A percentile compares a stretch with the other conserved stretches of the same genome.
Evolutionary conservation across 495 filamentous ascomycete genomes (phyloP).

Genomic region (Cudoniella acicularis): DNA sequence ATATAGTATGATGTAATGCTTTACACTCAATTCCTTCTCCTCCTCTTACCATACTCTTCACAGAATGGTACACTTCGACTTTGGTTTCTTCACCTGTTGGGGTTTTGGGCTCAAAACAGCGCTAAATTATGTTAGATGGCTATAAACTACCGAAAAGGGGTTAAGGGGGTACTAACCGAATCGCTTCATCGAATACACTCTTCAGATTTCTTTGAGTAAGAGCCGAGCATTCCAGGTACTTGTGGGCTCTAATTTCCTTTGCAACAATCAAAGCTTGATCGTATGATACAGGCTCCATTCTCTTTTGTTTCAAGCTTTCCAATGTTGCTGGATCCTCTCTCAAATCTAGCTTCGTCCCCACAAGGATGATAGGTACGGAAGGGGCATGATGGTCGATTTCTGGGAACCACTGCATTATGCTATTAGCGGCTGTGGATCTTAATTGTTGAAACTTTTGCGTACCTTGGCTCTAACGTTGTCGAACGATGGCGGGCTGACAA

Average conservation of each 20-base stretch:
- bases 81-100: conserved; percentile 59
- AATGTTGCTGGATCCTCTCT: conserved; percentile 82
- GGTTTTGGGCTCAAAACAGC: conserved; percentile 57
- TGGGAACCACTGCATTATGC: conserved; percentile 63
- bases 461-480: conserved; percentile 94
- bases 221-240: conserved; percentile 98
- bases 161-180: conserved; percentile 56
- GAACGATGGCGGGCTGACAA: conserved; percentile 94
- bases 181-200: conserved; percentile 97
- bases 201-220: conserved; percentile 94
- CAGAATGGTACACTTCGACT: conserved; percentile 79
- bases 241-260: conserved; percentile 88
- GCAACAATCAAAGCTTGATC: conserved; percentile 79
- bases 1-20: conserved; percentile 12
- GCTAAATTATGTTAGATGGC: conserved; percentile 36
- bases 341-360: conserved; percentile 95
- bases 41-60: conserved; percentile 37
- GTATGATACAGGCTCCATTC: conserved; percentile 90
- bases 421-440: conserved; percentile 2
- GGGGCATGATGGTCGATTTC: conserved; percentile 97
- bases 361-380: conserved; percentile 91
- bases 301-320: conserved; percentile 72
- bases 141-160: not conserved
- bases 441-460: conserved; percentile 39
- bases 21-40: not conserved